phyloP scores from a whole-genome alignment of 2,329 filamentous ascomycete genomes.

The Diaporthe velutina region DNA sequence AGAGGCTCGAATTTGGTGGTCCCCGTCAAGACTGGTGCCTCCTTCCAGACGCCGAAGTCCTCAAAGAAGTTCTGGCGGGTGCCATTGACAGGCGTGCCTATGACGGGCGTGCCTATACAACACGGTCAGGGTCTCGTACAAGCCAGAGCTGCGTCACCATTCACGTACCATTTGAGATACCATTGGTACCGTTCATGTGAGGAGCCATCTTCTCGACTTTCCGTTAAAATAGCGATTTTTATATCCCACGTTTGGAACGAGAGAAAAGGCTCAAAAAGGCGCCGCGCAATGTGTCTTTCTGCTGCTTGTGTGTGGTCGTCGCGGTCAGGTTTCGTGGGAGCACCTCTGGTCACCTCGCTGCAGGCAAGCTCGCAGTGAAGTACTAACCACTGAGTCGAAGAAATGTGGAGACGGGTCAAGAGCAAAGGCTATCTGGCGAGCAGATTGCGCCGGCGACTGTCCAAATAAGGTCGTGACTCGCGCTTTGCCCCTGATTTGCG shows the following conservation, averaged over 20 bases:
- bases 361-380: constrained; percentile 33
- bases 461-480: constrained; percentile 33
- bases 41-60: constrained; percentile 77
- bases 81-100: too few species aligned
- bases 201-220: constrained; percentile 32
- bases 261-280: not conserved
- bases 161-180: constrained; percentile 32
- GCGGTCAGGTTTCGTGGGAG: not conserved
- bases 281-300: not conserved
- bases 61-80: constrained; percentile 61
- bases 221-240: not conserved
- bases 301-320: constrained; percentile 22
- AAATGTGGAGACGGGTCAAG: constrained; percentile 25
- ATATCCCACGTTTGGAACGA: not conserved
- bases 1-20: constrained; percentile 78
- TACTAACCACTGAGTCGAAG: constrained; percentile 32
- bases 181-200: constrained; percentile 18
- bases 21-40: constrained; percentile 77
- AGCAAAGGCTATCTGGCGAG: constrained; percentile 16
- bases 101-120: constrained; percentile 40
- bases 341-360: constrained; percentile 3
- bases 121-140: not conserved
- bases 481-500: constrained; percentile 21
- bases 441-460: constrained; percentile 15
- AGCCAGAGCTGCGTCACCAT: not conserved